Percentiles rank a stretch among this genome's conserved stretches.
Conservation (phyloP, 257 asterid species). For the Fraxinus excelsior region DNA sequence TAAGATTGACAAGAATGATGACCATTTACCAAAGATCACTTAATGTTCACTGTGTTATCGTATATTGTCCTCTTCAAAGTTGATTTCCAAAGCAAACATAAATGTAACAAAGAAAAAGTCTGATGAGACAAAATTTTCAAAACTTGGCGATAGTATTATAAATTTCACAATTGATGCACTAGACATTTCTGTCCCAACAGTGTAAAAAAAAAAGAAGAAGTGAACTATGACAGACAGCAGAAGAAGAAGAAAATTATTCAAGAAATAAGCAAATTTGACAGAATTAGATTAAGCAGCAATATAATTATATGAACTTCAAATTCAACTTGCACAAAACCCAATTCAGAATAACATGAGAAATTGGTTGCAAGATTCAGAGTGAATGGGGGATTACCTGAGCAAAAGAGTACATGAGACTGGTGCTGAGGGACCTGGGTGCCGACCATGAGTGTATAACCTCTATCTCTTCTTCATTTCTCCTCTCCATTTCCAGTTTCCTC, state of each 20-base stretch:
- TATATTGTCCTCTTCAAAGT: too few relatives aligned
- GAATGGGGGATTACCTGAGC: slow-evolving; percentile 36
- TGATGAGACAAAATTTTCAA: too few relatives aligned
- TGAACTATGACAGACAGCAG: background rate
- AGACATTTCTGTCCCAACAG: background rate
- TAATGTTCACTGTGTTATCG: too few relatives aligned
- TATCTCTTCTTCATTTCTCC: slow-evolving; percentile 23
- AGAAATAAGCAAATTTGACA: background rate
- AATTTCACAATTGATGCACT: background rate
- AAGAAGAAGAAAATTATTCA: background rate
- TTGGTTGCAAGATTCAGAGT: background rate
- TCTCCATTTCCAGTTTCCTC: slow-evolving; percentile 21
- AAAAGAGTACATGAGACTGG: slow-evolving; percentile 54
- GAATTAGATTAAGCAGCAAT: background rate
- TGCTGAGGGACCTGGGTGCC: slow-evolving; percentile 47
- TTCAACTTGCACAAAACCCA: background rate
- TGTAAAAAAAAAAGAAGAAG: too few relatives aligned
- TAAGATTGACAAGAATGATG: too few relatives aligned
- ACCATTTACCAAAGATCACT: too few relatives aligned
- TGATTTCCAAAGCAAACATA: background rate
- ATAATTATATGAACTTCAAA: background rate
- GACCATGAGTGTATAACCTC: slow-evolving; percentile 53
- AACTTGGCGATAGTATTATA: too few relatives aligned
- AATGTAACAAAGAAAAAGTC: background rate
- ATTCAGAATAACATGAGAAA: background rate